Evolutionary conservation across 2,329 filamentous ascomycete species (phyloP).

Genomic region (Blastomyces percursus): DNA sequence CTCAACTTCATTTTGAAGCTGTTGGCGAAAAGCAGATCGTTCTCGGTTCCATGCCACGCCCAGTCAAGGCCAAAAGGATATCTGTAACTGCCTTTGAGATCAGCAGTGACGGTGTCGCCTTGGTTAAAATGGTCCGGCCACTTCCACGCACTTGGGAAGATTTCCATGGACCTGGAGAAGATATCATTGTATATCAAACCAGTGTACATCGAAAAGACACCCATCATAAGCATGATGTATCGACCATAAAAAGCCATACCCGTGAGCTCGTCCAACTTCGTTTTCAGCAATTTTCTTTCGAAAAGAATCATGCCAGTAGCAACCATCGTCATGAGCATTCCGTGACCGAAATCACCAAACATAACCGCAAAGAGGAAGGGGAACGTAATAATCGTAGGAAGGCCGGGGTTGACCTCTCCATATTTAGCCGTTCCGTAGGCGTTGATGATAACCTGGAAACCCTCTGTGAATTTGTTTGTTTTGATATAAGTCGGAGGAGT

Average conservation of each 20-base stretch:
- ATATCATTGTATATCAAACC: slow-evolving; percentile 96
- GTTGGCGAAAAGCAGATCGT: slow-evolving; percentile 91
- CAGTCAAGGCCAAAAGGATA: slow-evolving; percentile 95
- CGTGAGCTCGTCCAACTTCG: slow-evolving; percentile 94
- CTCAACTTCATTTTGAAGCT: slow-evolving; percentile 99
- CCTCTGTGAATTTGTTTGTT: slow-evolving; percentile 97
- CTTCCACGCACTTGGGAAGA: slow-evolving; percentile 85
- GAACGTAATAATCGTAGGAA: slow-evolving; percentile 94
- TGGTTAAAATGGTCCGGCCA: slow-evolving; percentile 61
- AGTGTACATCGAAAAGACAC: slow-evolving; percentile 90
- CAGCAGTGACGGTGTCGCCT: slow-evolving; percentile 53
- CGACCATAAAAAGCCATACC: slow-evolving; percentile 98
- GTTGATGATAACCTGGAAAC: slow-evolving; percentile 97
- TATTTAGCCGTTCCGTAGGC: slow-evolving; percentile 97
- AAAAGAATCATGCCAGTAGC: slow-evolving; percentile 92
- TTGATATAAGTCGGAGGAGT: slow-evolving; percentile 95
- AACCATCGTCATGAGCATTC: slow-evolving; percentile 73
- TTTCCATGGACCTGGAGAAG: slow-evolving; percentile 84
- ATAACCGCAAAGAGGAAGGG: slow-evolving; percentile 99
- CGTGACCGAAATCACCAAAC: slow-evolving; percentile 97
- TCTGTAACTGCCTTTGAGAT: slow-evolving; percentile 62
- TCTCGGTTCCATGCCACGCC: slow-evolving; percentile 94
- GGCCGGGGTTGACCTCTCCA: slow-evolving; percentile 88
- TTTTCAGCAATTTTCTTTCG: slow-evolving; percentile 68
- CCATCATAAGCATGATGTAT: slow-evolving; percentile 98